Conservation (phyloP, 2,329 filamentous ascomycete species). For the Talaromyces pinophilus region DNA sequence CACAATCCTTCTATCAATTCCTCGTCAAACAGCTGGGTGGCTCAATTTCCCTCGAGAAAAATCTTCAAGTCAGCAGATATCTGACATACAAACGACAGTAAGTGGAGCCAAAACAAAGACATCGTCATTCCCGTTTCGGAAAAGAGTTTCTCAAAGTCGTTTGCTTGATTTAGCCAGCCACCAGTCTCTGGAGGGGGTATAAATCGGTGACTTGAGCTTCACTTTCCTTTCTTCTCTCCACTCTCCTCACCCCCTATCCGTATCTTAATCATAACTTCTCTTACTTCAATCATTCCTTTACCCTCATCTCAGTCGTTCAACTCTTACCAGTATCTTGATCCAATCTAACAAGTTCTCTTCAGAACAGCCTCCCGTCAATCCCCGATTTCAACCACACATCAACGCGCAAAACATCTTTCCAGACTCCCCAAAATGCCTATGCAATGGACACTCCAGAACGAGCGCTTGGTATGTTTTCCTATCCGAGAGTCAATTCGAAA, state of each 20-base stretch:
- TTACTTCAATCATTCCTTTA: background rate
- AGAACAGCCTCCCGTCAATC: background rate
- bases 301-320: background rate
- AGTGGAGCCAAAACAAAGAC: background rate
- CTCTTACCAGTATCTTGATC: too few species aligned
- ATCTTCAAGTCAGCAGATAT: slow-evolving; percentile 3
- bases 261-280: background rate
- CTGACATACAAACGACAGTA: background rate
- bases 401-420: background rate
- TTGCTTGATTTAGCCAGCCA: slow-evolving; percentile 1
- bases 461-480: slow-evolving; percentile 14
- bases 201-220: background rate
- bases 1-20: background rate
- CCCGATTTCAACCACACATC: too few species aligned
- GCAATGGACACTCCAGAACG: slow-evolving; percentile 7
- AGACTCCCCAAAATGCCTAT: slow-evolving; percentile 14
- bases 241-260: background rate
- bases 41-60: background rate
- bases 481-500: too few species aligned
- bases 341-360: background rate
- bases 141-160: background rate
- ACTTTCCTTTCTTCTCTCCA: background rate
- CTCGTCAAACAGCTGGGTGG: background rate
- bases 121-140: background rate
- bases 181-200: slow-evolving; percentile 1